Base-by-base conservation (phyloP, 257 asterid species). In the Leptodermis oblonga region DNA sequence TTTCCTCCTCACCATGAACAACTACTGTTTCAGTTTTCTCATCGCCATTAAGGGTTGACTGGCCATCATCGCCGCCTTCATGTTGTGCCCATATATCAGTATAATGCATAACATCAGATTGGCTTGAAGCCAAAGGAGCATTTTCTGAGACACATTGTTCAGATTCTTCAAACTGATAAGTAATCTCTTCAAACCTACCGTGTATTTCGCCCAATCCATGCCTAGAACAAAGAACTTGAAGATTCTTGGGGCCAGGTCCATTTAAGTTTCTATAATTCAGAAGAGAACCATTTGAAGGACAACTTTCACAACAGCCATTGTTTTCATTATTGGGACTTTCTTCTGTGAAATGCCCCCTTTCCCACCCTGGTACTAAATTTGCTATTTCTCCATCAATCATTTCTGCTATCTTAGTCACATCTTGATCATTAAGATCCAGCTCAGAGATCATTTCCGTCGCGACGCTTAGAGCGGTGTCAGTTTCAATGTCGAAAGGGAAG, bases 161-260 rank as follows among this genome's bases (percentile, higher is more conserved):
- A 13, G 87, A 82, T 22, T 82, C 87, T 45, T 88, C 96, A 28
- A 84, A 77, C 73, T 84, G 89, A 75, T 82, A 86, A 0, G 87
- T 89, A 62, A 89, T 83, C 84, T 89, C 97, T 83, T 92, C 98
- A 49, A 92, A 92, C n/a, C 97, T 91, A 65, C 96, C 92, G 17
- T 86, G 97, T 14, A 88, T 74, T 10, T 86, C 84, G 23, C 87
- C 90, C 69, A 85, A 77, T 23, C 87, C 87, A 6, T 84, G 87
- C 55, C 73, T 82, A 4, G 89, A 70, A 62, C 87, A 82, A 30
- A 73, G 78, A 42, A 83, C 82, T 56, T 82, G 85, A 53, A 77
- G 61, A 68, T 72, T 79, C 74, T 77, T 83, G 28, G 78, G 36
- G 18, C 81, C 73, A 11, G 77, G 82, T 51, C 45, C 69, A 23